Conservation (phyloP, 2,329 filamentous ascomycete genomes). For the Lecanicillium sp. region DNA sequence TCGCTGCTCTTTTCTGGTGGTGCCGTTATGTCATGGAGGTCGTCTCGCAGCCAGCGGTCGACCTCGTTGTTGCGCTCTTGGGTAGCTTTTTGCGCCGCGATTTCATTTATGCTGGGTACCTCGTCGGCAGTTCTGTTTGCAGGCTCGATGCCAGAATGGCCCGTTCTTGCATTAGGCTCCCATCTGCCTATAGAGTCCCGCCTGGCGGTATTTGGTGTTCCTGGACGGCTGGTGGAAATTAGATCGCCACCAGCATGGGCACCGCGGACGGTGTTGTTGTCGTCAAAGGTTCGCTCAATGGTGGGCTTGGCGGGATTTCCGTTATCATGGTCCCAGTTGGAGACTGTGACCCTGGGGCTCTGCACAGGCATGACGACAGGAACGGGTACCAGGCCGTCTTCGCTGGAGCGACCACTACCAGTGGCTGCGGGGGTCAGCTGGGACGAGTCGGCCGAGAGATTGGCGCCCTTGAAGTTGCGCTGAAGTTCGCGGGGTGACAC, state of each 20-base stretch:
- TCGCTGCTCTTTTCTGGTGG: constrained; percentile 23
- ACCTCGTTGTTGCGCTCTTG: constrained; percentile 45
- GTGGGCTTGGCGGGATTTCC: constrained; percentile 29
- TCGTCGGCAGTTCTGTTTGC: constrained; percentile 37
- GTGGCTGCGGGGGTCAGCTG: constrained; percentile 46
- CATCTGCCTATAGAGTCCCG: constrained; percentile 38
- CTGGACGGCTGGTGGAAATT: constrained; percentile 23
- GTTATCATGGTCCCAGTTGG: constrained; percentile 45
- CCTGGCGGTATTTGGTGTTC: constrained; percentile 18
- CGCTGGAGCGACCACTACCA: constrained; percentile 44
- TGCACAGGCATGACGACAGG: constrained; percentile 37
- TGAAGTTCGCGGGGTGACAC: constrained; percentile 38
- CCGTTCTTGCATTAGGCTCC: constrained; percentile 32
- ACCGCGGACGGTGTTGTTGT: constrained; percentile 30
- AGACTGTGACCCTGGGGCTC: constrained; percentile 52
- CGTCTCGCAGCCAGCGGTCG: constrained; percentile 42
- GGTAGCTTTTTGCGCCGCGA: constrained; percentile 34
- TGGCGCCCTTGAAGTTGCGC: constrained; percentile 31
- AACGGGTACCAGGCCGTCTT: constrained; percentile 39
- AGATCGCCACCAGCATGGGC: constrained; percentile 36
- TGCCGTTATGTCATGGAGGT: constrained; percentile 24
- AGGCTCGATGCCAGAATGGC: constrained; percentile 44
- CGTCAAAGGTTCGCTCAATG: constrained; percentile 35
- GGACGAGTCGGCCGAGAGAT: constrained; percentile 24
- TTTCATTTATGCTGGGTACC: constrained; percentile 41